Evolutionary conservation across 2,329 filamentous ascomycete genomes (phyloP), one percentile per base, ranked within the genome.

Genomic region (Sporothrix humicola): DNA sequence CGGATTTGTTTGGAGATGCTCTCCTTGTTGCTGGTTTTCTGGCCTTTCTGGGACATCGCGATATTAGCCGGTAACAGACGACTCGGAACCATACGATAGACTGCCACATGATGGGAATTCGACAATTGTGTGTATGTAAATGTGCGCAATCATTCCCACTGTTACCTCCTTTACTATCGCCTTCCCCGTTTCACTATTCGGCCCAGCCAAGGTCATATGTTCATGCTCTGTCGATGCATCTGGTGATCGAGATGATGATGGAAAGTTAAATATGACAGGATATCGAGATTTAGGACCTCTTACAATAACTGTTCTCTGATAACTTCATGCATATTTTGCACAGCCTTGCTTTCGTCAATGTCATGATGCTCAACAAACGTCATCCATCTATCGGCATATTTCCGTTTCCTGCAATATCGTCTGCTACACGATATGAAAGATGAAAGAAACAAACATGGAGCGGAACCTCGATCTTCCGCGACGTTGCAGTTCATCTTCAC

Each of bases 171-270:
- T 31, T 26, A 15, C 7, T 13, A 44, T 20, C 31, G 31, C 9
- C 52, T 12, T 37, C 5, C 3, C 20, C 2, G 59, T 63, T 63
- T 63, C 59, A 63, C 8, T 15, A 12, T 44, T 63, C 31, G 31
- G 59, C 59, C 58, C 59, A 20, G 59, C 59, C 59, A 44, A 63
- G 59, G 59, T 44, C 15, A 44, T 8, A 20, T 63, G 59, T 63
- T 63, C 44, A 63, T 63, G 59, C 59, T 44, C 17, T 10, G 26
- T 15, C 5, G 31, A 9, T n/a, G 5, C 37, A 37, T 63, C 59
- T 44, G 59, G 37, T 37, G 56, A 59, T 59, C 26, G 10, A 17
- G 26, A 59, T 52, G 52, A 9, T 54, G 26, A 37, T 26, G 13
- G 26, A 54, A 20, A 8, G 52, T 20, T 20, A 20, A 8, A 2